Evolutionary conservation across 306 rosid genomes (phyloP), one percentile per base, ranked within the genome.

Genomic region (Rosa multiflora): DNA sequence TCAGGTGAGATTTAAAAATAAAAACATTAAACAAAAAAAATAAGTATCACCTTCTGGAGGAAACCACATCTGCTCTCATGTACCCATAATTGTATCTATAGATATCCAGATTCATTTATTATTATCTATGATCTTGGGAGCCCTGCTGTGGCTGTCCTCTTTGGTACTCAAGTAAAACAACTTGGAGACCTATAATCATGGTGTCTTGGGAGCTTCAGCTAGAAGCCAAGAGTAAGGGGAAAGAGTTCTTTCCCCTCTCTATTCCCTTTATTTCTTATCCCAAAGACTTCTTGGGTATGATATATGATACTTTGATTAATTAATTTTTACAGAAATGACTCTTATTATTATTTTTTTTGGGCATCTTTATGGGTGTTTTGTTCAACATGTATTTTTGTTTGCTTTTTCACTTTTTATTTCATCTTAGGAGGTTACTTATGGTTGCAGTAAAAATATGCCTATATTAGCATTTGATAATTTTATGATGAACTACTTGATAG

Each of bases 401-500:
- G 1, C 39, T 10, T 26, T 23, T 59, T 23, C 15, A 59, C 11
- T 61, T 10, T 23, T 11, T 23, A 61, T 61, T 10, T 61, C 8
- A 26, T 10, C 39, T 23, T 23, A 10, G 39, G 35, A 26, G 15
- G 35, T 35, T 53, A 1, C 49, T 37, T 18, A 15, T 72, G 75
- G 0, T 13, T 14, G 8, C 42, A 13, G 10, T 14, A 8, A 26
- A 47, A 13, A 14, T 51, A 35, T 51, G 64, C n/a, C 3, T 61
- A 12, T 18, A 20, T 32, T 21, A 47, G 42, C 6, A 75, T 74
- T 15, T 63, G 8, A 47, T 70, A 23, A 62, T 17, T 11, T 70
- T 11, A 0, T 13, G 11, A 79, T 62, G 76, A 78, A 79, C 62
- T 72, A 56, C 78, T 48, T 52, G 68, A 76, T 75, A 93, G 98